phyloP scores from a whole-genome alignment of 2,329 filamentous ascomycete species.

The Aspergillus pseudonomiae region DNA sequence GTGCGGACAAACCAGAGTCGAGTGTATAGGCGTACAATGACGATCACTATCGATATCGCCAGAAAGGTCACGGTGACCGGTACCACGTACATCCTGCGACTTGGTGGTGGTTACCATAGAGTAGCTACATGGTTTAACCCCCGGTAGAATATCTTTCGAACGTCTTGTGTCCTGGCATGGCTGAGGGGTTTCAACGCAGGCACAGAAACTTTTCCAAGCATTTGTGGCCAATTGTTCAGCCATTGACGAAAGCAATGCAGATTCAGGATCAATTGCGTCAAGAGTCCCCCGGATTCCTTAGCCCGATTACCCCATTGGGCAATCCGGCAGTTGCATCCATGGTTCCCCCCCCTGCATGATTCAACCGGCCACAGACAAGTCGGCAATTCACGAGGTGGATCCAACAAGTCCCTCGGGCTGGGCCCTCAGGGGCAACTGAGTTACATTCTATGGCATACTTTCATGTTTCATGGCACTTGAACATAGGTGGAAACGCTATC shows the following conservation, averaged over 20 bases:
- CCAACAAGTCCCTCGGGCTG: background rate
- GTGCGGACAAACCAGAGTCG: slow-evolving; percentile 26
- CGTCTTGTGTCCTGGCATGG: background rate
- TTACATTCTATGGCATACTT: background rate
- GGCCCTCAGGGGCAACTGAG: background rate
- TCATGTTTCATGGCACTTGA: too few species aligned
- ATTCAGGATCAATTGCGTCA: slow-evolving; percentile 23
- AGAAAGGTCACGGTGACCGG: slow-evolving; percentile 25
- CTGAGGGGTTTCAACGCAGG: background rate
- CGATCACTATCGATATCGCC: slow-evolving; percentile 20
- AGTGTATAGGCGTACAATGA: slow-evolving; percentile 28
- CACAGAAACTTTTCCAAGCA: background rate
- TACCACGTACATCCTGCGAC: slow-evolving; percentile 27
- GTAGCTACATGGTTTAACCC: background rate
- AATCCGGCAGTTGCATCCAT: background rate
- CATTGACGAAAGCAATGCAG: background rate
- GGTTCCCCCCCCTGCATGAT: background rate
- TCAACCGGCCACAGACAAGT: background rate
- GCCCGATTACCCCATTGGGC: background rate
- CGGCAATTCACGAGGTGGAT: background rate
- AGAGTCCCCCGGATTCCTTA: background rate
- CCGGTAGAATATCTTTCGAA: background rate
- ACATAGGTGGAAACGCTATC: background rate
- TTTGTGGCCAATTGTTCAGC: background rate
- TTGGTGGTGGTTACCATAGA: slow-evolving; percentile 1